phyloP scores from a whole-genome alignment of 208 protist genomes.

The Trypanosoma vivax region DNA sequence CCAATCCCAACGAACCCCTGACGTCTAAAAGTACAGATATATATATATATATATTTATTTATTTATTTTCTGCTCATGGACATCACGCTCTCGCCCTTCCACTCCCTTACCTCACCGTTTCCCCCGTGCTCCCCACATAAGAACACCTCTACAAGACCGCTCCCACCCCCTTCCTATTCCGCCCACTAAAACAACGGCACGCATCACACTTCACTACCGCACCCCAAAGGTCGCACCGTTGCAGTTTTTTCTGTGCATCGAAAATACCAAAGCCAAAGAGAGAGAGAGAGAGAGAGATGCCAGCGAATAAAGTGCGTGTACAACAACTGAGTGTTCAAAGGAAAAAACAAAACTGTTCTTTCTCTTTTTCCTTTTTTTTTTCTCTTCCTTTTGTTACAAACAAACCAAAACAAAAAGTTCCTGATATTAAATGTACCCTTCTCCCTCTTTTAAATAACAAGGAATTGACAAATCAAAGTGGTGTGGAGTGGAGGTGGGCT shows the following conservation, averaged over 20 bases:
- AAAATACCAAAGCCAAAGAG: background rate
- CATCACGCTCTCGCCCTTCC: background rate
- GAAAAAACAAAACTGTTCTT: background rate
- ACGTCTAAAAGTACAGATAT: background rate
- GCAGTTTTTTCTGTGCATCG: background rate
- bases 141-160: too few species aligned
- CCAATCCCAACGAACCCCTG: background rate
- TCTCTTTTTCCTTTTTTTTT: constrained; percentile 16
- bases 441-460: background rate
- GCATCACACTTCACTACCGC: too few species aligned
- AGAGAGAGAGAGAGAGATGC: background rate
- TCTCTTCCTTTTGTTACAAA: background rate
- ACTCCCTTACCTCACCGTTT: too few species aligned
- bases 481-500: too few species aligned
- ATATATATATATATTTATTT: constrained; percentile 1
- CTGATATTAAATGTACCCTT: background rate
- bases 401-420: background rate
- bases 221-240: background rate
- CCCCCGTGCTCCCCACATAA: too few species aligned
- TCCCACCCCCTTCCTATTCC: too few species aligned
- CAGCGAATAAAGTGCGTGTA: background rate
- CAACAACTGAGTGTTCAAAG: constrained; percentile 7
- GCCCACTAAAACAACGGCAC: too few species aligned
- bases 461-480: too few species aligned
- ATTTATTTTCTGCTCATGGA: background rate